Percentiles rank a stretch among this genome's conserved stretches.
Conservation (phyloP, 176 grass and related monocot genomes). For the Carex parvula region DNA sequence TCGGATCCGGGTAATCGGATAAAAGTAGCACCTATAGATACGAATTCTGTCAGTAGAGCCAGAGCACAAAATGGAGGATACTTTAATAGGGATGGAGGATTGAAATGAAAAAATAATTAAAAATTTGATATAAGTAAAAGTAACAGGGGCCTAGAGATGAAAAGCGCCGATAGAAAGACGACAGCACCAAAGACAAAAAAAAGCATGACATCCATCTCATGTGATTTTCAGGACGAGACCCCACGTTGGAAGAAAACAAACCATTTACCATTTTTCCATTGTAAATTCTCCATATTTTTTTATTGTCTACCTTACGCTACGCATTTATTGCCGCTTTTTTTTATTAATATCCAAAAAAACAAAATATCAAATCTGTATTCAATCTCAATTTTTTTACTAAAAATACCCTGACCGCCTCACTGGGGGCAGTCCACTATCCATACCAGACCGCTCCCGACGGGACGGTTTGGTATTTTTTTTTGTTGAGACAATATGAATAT, state of each 20-base stretch:
- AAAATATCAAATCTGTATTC: no score
- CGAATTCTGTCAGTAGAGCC: not conserved
- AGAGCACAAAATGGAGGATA: not conserved
- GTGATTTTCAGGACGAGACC: not conserved
- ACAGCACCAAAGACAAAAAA: conserved; percentile 22
- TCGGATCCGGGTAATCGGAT: no score
- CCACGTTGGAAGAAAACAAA: not conserved
- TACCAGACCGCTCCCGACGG: no score
- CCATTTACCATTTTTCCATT: not conserved
- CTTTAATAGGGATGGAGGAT: not conserved
- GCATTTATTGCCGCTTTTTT: not conserved
- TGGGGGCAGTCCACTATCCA: no score
- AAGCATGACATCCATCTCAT: conserved; percentile 7
- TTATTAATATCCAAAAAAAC: no score
- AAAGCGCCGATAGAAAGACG: not conserved
- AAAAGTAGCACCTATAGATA: no score
- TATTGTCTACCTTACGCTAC: no score
- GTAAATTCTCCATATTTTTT: not conserved
- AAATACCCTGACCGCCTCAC: no score
- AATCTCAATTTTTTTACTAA: no score
- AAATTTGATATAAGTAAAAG: not conserved
- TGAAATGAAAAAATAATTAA: not conserved
- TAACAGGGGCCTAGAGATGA: not conserved
- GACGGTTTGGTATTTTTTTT: no score
- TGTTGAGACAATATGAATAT: no score